Percentiles rank a stretch among this genome's conserved stretches.
These are phyloP conservation scores for Macrophomina pseudophaseolina DNA, from an alignment of 2,329 filamentous ascomycete species.

Conservation along the genomic window DNA sequence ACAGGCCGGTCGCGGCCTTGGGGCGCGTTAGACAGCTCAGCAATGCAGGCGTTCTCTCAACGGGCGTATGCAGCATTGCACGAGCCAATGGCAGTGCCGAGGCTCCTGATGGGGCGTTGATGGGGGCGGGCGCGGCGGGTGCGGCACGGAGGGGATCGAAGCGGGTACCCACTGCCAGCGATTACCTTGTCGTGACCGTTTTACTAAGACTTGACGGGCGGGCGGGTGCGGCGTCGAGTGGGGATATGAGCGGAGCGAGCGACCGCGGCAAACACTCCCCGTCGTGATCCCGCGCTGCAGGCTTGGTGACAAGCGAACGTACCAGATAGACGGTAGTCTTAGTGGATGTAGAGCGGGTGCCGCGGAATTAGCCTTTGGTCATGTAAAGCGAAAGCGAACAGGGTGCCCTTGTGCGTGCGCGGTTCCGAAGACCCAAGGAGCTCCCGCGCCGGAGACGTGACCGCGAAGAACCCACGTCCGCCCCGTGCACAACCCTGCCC, in stretches of 20 bases:
- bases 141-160: neutral
- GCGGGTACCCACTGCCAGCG: too few relatives aligned
- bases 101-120: conserved; percentile 3
- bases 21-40: conserved; percentile 17
- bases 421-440: too few relatives aligned
- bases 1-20: neutral
- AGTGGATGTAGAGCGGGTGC: neutral
- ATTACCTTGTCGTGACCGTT: neutral
- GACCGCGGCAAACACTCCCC: neutral
- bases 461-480: neutral
- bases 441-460: neutral
- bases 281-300: conserved; percentile 14
- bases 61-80: neutral
- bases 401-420: too few relatives aligned
- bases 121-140: neutral
- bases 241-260: neutral
- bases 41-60: neutral
- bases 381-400: conserved; percentile 1
- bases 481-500: conserved; percentile 19
- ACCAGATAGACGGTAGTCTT: too few relatives aligned
- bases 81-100: conserved; percentile 8
- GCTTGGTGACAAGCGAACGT: neutral
- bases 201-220: conserved; percentile 4
- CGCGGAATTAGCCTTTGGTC: neutral
- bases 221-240: conserved; percentile 16